Evolutionary conservation across 495 filamentous ascomycete species (phyloP), one percentile per base, ranked within the genome.

Genomic region (Annulohypoxylon nitens): DNA sequence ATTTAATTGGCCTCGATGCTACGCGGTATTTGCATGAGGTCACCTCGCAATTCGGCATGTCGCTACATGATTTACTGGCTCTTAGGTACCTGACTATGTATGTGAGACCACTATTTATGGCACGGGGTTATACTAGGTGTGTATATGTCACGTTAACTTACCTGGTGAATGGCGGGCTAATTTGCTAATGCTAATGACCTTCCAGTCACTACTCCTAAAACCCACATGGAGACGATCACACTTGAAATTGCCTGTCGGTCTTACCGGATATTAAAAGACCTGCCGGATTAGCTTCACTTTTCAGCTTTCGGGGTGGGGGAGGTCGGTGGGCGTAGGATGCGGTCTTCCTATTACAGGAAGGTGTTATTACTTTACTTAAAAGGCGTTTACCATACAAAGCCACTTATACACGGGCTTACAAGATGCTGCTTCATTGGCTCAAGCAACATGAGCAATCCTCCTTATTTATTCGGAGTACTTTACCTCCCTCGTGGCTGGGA

Each of bases 221-320:
- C 2, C 26, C 51, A 55, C 51, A 55, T 55, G 51, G 51, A 18
- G 6, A n/a, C 51, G 12, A 34, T 55, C 51, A 55, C 34, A 33
- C 30, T 54, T 23, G 9, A 54, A 30, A 30, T 2, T 26, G 50
- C n/a, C 23, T 33, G 3, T 54, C 50, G 50, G 50, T 8, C 51
- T 34, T 34, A 55, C 51, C 25, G 51, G 48, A 51, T 26, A 26
- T 11, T 34, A 12, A 34, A 34, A 33, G 25, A 33, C 30, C 25
- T 55, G 51, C 26, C 51, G 51, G 14, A 55, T 55, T 55, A 55
- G 51, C 25, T 33, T 34, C 51, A 34, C 26, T 25, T 14, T 55
- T 34, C 51, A 33, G 51, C 51, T 34, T 34, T 2, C 4, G 11
- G 4, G 33, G 51, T 34, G 51, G 51, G 51, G 51, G 20, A 12